A percentile compares a stretch with the other conserved stretches of the same genome.
phyloP scores from a whole-genome alignment of 495 filamentous ascomycete species.

The Jackrogersella multiformis region DNA sequence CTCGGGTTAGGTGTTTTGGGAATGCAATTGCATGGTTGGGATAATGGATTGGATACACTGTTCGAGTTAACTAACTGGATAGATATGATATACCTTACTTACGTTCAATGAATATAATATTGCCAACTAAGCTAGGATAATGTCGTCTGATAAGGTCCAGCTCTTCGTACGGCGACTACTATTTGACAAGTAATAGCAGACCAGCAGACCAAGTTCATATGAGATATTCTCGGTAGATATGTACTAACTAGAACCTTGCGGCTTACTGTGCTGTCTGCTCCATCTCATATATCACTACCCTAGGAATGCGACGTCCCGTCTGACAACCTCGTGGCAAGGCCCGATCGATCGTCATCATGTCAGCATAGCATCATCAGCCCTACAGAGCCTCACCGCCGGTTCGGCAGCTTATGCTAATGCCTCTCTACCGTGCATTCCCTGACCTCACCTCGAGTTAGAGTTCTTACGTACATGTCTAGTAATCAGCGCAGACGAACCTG shows the following conservation, averaged over 20 bases:
- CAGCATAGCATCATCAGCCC: slow-evolving; percentile 33
- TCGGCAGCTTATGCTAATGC: background rate
- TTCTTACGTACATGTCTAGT: slow-evolving; percentile 17
- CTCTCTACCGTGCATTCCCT: no score
- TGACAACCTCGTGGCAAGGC: background rate
- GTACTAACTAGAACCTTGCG: no score
- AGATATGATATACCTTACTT: background rate
- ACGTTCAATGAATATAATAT: slow-evolving; percentile 4
- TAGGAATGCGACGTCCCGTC: slow-evolving; percentile 1
- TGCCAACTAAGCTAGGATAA: no score
- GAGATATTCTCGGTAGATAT: no score
- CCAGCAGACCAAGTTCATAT: background rate
- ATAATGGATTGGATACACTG: slow-evolving; percentile 14
- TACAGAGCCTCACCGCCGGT: background rate
- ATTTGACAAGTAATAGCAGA: background rate
- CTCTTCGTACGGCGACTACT: no score
- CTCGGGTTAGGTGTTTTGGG: background rate
- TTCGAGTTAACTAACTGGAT: background rate
- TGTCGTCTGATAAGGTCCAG: background rate
- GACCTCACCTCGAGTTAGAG: slow-evolving; percentile 7
- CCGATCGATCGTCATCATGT: slow-evolving; percentile 19
- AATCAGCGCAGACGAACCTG: slow-evolving; percentile 1
- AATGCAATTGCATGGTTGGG: slow-evolving; percentile 7
- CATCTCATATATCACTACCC: background rate
- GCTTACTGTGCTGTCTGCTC: background rate